Conservation (phyloP, 768 basidiomycete genomes). For the Lactarius akahatsu region DNA sequence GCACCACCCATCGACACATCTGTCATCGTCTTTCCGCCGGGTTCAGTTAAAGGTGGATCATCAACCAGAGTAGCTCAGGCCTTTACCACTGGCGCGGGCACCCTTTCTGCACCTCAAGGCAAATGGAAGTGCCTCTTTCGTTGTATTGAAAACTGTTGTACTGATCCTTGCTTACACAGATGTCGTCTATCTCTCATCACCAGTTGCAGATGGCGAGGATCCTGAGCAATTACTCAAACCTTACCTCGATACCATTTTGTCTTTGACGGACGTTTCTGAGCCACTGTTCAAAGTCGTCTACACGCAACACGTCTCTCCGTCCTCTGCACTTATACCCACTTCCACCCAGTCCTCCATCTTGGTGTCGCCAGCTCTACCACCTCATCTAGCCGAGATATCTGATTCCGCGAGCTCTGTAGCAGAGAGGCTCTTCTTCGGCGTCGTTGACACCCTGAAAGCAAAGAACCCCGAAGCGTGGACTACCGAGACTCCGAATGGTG, state of each 20-base stretch:
- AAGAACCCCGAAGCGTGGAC: conserved; percentile 21
- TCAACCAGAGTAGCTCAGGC: conserved; percentile 51
- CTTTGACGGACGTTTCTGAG: conserved; percentile 18
- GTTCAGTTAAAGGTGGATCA: conserved; percentile 49
- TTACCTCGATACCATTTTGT: conserved; percentile 32
- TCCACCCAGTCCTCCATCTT: conserved; percentile 6
- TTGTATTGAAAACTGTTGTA: background rate
- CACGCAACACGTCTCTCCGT: conserved; percentile 5
- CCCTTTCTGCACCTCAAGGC: conserved; percentile 69
- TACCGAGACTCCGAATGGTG: background rate
- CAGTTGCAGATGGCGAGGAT: conserved; percentile 20
- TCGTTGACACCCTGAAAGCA: conserved; percentile 17
- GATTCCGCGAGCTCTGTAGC: conserved; percentile 26
- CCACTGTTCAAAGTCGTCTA: conserved; percentile 25
- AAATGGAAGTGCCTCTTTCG: conserved; percentile 53
- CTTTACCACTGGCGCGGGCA: conserved; percentile 69
- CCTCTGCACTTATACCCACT: background rate
- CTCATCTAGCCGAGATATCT: conserved; percentile 17
- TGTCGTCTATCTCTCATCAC: conserved; percentile 29
- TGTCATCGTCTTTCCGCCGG: conserved; percentile 74
- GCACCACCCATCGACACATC: conserved; percentile 52
- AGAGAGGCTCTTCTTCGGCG: conserved; percentile 27
- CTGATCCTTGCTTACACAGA: conserved; percentile 14
- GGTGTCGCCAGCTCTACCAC: conserved; percentile 16
- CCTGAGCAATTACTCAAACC: conserved; percentile 33